Conservation (phyloP, 371 early-diverging fungal species). For the Dichotomocladium elegans region DNA sequence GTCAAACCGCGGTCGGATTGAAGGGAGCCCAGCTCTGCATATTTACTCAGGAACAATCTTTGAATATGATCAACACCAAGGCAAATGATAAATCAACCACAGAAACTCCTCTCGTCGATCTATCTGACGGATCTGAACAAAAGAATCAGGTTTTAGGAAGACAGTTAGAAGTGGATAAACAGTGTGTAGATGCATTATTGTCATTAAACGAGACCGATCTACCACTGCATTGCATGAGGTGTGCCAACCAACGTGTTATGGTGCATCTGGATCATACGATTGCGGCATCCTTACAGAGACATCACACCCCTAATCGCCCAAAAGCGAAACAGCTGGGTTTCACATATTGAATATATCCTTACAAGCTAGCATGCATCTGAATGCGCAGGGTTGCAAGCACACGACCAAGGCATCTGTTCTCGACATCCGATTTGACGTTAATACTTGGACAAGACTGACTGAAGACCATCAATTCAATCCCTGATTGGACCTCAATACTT, state of each 20-base stretch:
- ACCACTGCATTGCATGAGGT: not conserved
- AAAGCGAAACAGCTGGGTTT: not conserved
- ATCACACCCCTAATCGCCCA: not conserved
- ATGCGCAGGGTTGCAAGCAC: not conserved
- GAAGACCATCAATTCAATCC: not conserved
- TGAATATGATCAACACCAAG: too few species aligned
- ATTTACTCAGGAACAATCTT: too few species aligned
- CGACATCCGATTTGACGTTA: slow-evolving; percentile 1
- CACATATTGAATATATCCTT: not conserved
- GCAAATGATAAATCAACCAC: not conserved
- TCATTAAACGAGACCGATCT: not conserved
- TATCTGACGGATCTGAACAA: not conserved
- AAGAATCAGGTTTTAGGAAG: too few species aligned
- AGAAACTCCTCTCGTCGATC: not conserved
- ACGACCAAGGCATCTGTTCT: not conserved
- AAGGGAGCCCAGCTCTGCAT: too few species aligned
- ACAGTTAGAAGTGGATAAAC: not conserved
- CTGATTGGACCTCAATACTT: not conserved
- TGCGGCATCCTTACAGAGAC: not conserved
- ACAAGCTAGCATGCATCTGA: not conserved
- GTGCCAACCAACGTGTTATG: not conserved
- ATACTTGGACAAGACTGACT: slow-evolving; percentile 3
- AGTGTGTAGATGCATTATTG: not conserved
- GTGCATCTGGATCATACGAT: not conserved
- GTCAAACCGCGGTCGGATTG: too few species aligned